Base-by-base conservation (phyloP, 306 rosid genomes). In the Quercus wislizeni region DNA sequence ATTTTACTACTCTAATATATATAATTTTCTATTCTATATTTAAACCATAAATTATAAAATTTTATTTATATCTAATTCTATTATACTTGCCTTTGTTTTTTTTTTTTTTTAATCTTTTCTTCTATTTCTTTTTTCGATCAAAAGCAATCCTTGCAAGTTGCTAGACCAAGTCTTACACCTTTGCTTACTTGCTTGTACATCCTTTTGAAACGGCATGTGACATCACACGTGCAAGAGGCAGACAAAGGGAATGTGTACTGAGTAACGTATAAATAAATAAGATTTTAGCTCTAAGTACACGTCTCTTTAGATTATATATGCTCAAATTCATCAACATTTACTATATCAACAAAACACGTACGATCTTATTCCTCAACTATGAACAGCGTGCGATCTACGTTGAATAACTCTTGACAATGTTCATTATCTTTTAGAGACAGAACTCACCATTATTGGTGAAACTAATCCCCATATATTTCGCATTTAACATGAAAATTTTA, bases 201-300 rank as follows among this genome's bases (percentile, higher is more conserved):
- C 78, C 81, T 65, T 80, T 79, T 77, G 20, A 62, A 86, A 86
- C 79, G 85, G 78, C 97, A 92, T 83, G 97, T 90, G 93, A 86
- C 87, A 84, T 76, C 91, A 81, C 94, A 92, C 92, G 92, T 90
- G 94, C 59, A 82, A 70, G 74, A 6, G 75, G 84, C 79, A 85
- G 92, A 90, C 97, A 90, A 87, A 88, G 86, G 81, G 94, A 92
- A 88, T 92, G 89, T 90, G 92, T 88, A 79, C 74, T 10, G 84
- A 46, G 82, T 71, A 65, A 58, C 55, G 76, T 59, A 30, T 76
- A 76, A 73, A 78, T 79, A 1, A 73, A 56, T 49, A 80, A 77
- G 74, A 51, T 67, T 87, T 38, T 82, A 81, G 72, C 54, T 76
- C 71, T 17, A 58, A 61, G 79, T 70, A 73, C 81, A 86, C 83